Evolutionary conservation across 164 flowering plant genomes (phyloP), one percentile per base, ranked within the genome.

Genomic region (Stephania cephalantha): DNA sequence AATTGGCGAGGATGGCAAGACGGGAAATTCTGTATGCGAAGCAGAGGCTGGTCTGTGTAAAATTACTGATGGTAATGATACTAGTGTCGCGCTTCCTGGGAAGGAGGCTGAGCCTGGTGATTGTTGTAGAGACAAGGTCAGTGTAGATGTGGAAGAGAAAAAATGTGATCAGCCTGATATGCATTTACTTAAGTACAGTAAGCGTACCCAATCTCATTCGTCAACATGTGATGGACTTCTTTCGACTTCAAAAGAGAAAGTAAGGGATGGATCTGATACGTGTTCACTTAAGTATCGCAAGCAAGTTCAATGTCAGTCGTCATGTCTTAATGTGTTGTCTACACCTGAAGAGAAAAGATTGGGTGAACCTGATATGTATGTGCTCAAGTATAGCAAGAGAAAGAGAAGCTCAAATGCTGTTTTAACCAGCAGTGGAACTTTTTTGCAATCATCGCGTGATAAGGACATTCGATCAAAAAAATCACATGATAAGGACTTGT

Each of bases 31-130:
- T 22, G 71, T 17, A 46, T 48, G 11, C 18, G 72, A 58, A 58
- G 13, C 64, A 18, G 64, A 58, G 15, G 64, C 20, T 15, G 5
- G 20, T 58, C 20, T 58, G 17, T 7, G 6, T 58, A 15, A 58
- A 58, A 18, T 58, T 58, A 58, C 20, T 58, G 63, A 55, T 75
- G 17, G 17, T 71, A 73, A 52, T 4, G 79, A 69, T 58, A 61
- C 45, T 69, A 77, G 53, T 66, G 52, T 70, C 25, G 79, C 52
- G 5, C 29, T 50, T 50, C 68, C 61, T 9, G n/a, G 71, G 77
- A 81, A 78, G 73, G 84, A 85, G 74, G 83, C 25, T 0, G 25
- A 79, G 69, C 83, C 72, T 61, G 10, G 61, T 58, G 79, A 65
- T 45, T 78, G 77, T 1, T 73, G 78, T 78, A 82, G 69, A 31